phyloP scores from a whole-genome alignment of 257 asterid genomes.

The Avicennia marina region DNA sequence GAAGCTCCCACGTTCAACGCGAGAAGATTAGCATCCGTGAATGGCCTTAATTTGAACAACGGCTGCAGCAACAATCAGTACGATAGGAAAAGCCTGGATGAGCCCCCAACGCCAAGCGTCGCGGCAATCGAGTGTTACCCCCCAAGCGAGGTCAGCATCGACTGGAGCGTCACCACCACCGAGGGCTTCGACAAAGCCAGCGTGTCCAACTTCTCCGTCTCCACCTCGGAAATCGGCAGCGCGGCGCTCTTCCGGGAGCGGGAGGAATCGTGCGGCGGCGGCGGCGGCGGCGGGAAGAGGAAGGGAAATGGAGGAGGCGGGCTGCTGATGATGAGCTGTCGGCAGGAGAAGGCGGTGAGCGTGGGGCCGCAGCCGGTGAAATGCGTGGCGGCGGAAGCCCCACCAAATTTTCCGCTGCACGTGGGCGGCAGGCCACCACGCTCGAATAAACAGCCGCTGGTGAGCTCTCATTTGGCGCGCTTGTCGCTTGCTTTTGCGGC shows the following conservation, averaged over 20 bases:
- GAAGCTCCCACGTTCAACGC: constrained; percentile 23
- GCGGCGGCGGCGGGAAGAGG: constrained; percentile 23
- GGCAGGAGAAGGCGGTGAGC: constrained; percentile 51
- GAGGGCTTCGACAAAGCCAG: constrained; percentile 51
- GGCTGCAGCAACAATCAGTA: not conserved
- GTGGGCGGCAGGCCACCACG: constrained; percentile 44
- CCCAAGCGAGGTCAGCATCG: constrained; percentile 51
- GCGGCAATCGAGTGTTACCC: constrained; percentile 41
- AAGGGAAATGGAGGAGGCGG: constrained; percentile 35
- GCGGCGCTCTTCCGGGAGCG: constrained; percentile 8
- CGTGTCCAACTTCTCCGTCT: constrained; percentile 27
- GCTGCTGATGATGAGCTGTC: constrained; percentile 34
- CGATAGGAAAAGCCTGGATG: constrained; percentile 22
- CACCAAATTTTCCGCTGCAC: constrained; percentile 27
- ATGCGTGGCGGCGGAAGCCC: constrained; percentile 27
- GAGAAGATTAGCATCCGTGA: constrained; percentile 8
- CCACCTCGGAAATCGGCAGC: constrained; percentile 33
- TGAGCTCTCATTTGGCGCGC: constrained; percentile 31
- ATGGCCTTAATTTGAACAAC: not conserved
- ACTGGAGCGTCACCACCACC: constrained; percentile 61
- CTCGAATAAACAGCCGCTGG: constrained; percentile 31
- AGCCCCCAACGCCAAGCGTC: constrained; percentile 36
- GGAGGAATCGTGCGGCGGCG: constrained; percentile 14
- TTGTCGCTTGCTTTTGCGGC: constrained; percentile 53
- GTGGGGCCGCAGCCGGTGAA: constrained; percentile 47